phyloP scores from a whole-genome alignment of 768 basidiomycete species.

The Boletus rubropictus region DNA sequence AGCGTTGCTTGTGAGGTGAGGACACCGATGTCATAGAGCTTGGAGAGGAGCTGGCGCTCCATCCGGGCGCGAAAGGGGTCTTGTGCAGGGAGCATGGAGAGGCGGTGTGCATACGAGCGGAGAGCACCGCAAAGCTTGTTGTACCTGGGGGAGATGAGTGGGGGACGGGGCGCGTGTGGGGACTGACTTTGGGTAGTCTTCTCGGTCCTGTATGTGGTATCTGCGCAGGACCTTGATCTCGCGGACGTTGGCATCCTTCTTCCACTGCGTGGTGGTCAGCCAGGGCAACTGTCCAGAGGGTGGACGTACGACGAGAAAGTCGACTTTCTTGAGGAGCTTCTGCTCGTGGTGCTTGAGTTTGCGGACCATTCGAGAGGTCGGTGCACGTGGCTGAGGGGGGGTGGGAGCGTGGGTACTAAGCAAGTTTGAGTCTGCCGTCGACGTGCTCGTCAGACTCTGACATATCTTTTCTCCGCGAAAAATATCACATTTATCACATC shows the following conservation, averaged over 20 bases:
- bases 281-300: background rate
- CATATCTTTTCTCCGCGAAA: constrained; percentile 24
- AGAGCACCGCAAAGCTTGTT: constrained; percentile 92
- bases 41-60: constrained; percentile 84
- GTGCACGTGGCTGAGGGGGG: constrained; percentile 31
- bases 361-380: constrained; percentile 57
- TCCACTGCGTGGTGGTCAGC: constrained; percentile 61
- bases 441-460: constrained; percentile 27
- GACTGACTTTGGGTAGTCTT: constrained; percentile 84
- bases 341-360: constrained; percentile 96
- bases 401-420: constrained; percentile 22
- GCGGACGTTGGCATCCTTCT: constrained; percentile 84
- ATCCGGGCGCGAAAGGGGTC: constrained; percentile 83
- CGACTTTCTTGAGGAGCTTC: constrained; percentile 92
- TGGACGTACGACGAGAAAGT: constrained; percentile 80
- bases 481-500: constrained; percentile 27
- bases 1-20: constrained; percentile 83
- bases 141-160: constrained; percentile 47
- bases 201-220: constrained; percentile 92
- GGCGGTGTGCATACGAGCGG: constrained; percentile 77
- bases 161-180: background rate
- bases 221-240: constrained; percentile 93
- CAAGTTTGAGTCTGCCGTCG: constrained; percentile 27
- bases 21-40: constrained; percentile 96
- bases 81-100: constrained; percentile 80